phyloP scores from a whole-genome alignment of 1,139 yeast species.

The Debaryomyces coudertii region DNA sequence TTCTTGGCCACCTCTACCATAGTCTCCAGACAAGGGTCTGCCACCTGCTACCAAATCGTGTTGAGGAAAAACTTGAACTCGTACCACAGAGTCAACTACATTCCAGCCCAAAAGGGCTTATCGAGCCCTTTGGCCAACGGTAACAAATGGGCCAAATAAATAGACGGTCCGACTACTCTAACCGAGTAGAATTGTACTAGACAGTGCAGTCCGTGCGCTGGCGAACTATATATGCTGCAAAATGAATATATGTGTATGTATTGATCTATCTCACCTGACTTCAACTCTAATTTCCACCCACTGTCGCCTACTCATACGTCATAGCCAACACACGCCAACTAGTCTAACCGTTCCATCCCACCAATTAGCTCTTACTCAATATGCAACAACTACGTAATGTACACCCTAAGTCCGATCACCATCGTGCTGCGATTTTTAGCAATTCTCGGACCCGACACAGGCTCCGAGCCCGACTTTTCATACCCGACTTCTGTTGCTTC shows the following conservation, averaged over 20 bases:
- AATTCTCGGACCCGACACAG: too few relatives aligned
- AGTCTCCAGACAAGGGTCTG: slow-evolving; percentile 91
- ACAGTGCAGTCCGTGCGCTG: background rate
- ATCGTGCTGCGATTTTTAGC: background rate
- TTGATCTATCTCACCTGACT: background rate
- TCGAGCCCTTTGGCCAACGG: slow-evolving; percentile 62
- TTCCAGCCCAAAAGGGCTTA: slow-evolving; percentile 78
- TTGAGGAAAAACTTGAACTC: slow-evolving; percentile 88
- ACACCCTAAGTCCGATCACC: background rate
- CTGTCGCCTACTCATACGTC: background rate
- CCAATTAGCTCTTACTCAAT: too few relatives aligned
- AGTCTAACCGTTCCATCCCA: too few relatives aligned
- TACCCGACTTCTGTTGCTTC: too few relatives aligned
- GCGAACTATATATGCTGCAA: slow-evolving; percentile 1
- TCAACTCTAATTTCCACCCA: background rate
- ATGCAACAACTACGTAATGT: background rate
- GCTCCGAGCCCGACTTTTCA: too few relatives aligned
- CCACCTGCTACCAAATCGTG: slow-evolving; percentile 88
- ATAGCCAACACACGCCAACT: background rate
- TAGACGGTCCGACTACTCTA: background rate
- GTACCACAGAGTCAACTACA: slow-evolving; percentile 80
- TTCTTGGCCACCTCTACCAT: slow-evolving; percentile 82
- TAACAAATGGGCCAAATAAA: slow-evolving; percentile 41
- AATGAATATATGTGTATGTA: background rate
- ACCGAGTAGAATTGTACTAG: too few relatives aligned